Evolutionary conservation across 2,329 filamentous ascomycete genomes (phyloP), one percentile per base, ranked within the genome.

Genomic region (Penicillium sp.): DNA sequence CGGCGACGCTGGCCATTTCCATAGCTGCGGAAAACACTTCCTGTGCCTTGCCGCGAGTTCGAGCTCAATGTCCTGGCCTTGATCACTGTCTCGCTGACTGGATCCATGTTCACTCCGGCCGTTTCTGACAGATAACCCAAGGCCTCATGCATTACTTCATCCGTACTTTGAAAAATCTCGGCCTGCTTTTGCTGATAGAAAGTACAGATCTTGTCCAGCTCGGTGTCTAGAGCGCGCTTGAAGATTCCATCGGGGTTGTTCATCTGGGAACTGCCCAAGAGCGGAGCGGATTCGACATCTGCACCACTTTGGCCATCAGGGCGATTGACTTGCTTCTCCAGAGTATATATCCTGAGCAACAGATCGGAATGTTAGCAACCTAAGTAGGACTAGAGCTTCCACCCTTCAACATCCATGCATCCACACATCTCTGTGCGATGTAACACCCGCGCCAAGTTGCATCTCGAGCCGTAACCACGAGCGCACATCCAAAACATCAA

Each of bases 161-260:
- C 87, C 8, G 94, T 87, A 74, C 97, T 94, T 55, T 89, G 87
- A 62, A 90, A 87, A 14, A 99, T 87, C 75, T 98, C 94, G 26
- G 87, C 83, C 78, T 99, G 93, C 77, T 99, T 99, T 63, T 92
- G 80, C 64, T 88, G 85, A 77, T 95, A 98, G 76, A 99, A 99
- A 0, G 89, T 90, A 71, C 87, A 90, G 63, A 99, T 92, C 82
- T 98, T 98, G 73, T 98, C 93, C 54, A 99, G 81, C 76, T 99
- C 95, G 45, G 90, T 85, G 71, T 96, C 92, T 19, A 99, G 85
- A 43, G 93, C 89, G 65, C 88, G 88, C 66, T 85, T 84, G 75
- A 99, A 99, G 61, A 93, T 84, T 42, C 86, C 84, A 75, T 98
- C 93, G 14, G 93, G 89, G 61, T 96, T 89, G 49, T 82, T 78